Evolutionary conservation across 495 filamentous ascomycete genomes (phyloP).

Genomic region (Neurospora sp.): DNA sequence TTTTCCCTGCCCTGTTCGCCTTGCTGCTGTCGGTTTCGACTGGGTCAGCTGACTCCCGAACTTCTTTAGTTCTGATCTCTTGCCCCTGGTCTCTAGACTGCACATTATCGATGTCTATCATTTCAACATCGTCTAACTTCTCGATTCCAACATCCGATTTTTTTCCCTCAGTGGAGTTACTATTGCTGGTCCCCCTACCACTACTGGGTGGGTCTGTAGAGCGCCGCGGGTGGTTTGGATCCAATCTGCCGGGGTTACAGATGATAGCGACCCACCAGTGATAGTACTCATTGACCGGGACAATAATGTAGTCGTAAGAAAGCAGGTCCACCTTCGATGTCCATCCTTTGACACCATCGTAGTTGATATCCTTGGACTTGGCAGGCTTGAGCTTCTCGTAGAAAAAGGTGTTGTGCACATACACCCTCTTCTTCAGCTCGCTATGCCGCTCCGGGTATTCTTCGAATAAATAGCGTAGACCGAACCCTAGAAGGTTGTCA

Average conservation of each 20-base stretch:
- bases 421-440: constrained; percentile 53
- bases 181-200: neutral
- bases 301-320: constrained; percentile 75
- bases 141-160: neutral
- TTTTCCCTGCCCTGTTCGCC: neutral
- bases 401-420: constrained; percentile 91
- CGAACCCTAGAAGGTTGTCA: constrained; percentile 84
- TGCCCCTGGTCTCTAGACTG: neutral
- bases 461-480: constrained; percentile 65
- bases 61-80: neutral
- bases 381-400: constrained; percentile 52
- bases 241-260: constrained; percentile 63
- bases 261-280: constrained; percentile 98
- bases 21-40: neutral
- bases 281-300: constrained; percentile 76
- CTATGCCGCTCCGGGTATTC: constrained; percentile 45
- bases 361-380: constrained; percentile 54
- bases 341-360: constrained; percentile 78
- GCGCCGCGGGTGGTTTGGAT: constrained; percentile 16
- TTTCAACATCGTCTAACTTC: neutral
- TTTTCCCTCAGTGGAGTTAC: neutral
- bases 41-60: neutral
- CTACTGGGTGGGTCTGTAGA: neutral
- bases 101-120: neutral
- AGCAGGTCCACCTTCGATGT: constrained; percentile 81